Percentiles rank a stretch among this genome's conserved stretches.
phyloP scores from a whole-genome alignment of 345 rosid species.

The Turnera subulata region DNA sequence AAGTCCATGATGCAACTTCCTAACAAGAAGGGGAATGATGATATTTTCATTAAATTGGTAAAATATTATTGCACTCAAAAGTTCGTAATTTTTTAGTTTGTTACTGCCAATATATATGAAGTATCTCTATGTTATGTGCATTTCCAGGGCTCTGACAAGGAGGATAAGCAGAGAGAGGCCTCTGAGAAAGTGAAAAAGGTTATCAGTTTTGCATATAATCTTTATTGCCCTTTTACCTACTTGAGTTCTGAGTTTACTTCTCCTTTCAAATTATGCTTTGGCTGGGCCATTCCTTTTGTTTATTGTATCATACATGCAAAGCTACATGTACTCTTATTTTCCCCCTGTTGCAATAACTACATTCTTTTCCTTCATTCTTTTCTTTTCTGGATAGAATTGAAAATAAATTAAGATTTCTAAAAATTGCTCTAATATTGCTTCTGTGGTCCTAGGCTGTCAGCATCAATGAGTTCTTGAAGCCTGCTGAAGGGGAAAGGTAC shows the following conservation, averaged over 20 bases:
- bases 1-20: conserved; percentile 68
- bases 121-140: background rate
- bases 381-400: no score
- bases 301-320: no score
- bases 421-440: background rate
- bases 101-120: background rate
- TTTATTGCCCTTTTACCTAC: background rate
- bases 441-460: conserved; percentile 40
- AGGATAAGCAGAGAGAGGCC: conserved; percentile 63
- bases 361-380: no score
- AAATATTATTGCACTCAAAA: conserved; percentile 2
- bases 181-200: conserved; percentile 63
- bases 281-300: no score
- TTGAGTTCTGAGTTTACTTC: no score
- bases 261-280: no score
- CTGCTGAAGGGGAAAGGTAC: conserved; percentile 52
- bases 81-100: background rate
- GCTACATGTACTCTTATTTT: no score
- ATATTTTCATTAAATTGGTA: conserved; percentile 57
- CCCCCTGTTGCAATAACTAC: no score
- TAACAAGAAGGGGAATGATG: conserved; percentile 53
- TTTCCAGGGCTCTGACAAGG: conserved; percentile 61
- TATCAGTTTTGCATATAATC: background rate
- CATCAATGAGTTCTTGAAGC: conserved; percentile 72
- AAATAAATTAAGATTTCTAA: no score